A percentile compares a stretch with the other conserved stretches of the same genome.
These are phyloP conservation scores for Pleurotus ostreatus DNA, from an alignment of 768 basidiomycete species.

Conservation along the genomic window DNA sequence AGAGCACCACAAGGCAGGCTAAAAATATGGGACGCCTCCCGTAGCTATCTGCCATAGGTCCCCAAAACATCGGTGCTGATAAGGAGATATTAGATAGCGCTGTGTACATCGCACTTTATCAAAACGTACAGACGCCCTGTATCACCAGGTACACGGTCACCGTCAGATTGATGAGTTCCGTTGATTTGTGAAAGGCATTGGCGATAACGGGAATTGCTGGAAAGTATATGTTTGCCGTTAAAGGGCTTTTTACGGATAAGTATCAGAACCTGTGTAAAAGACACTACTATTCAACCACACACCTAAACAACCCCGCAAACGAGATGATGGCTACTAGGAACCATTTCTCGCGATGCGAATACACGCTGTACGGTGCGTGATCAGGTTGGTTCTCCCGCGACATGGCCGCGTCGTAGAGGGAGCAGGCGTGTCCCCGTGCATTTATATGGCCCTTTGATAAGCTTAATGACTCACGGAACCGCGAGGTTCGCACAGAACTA, in stretches of 20 bases:
- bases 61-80: slow-evolving; percentile 64
- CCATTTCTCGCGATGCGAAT: slow-evolving; percentile 16
- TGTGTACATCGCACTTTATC: too few relatives aligned
- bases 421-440: too few relatives aligned
- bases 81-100: too few relatives aligned
- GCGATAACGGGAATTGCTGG: slow-evolving; percentile 73
- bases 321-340: slow-evolving; percentile 15
- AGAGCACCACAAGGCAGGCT: slow-evolving; percentile 57
- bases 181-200: slow-evolving; percentile 57
- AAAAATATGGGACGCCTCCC: slow-evolving; percentile 65
- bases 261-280: not conserved
- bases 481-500: too few relatives aligned
- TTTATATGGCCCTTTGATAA: too few relatives aligned
- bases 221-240: slow-evolving; percentile 76
- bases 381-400: not conserved
- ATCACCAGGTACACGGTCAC: slow-evolving; percentile 70
- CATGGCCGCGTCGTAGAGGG: too few relatives aligned
- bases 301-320: slow-evolving; percentile 16
- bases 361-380: slow-evolving; percentile 13
- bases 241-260: slow-evolving; percentile 36
- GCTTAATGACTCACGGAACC: too few relatives aligned
- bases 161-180: slow-evolving; percentile 74
- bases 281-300: not conserved
- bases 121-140: slow-evolving; percentile 38
- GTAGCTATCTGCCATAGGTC: slow-evolving; percentile 59